Conservation (phyloP, 2,329 filamentous ascomycete species). For the Paraconiothyrium brasiliense region DNA sequence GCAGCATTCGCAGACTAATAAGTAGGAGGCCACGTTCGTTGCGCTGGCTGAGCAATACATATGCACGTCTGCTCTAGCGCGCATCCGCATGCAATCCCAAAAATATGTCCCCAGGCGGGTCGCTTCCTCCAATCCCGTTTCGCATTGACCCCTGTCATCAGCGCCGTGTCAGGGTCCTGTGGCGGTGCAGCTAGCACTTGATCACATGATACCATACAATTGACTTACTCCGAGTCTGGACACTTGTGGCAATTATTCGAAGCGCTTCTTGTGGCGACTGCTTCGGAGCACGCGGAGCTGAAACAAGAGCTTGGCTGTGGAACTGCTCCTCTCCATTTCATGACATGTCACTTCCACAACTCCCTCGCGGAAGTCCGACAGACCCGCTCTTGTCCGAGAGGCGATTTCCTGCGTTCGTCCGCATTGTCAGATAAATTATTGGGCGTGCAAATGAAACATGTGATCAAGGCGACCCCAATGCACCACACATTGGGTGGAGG, state of each 20-base stretch:
- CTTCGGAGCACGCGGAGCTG: constrained; percentile 21
- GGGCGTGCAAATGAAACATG: constrained; percentile 4
- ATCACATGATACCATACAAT: constrained; percentile 37
- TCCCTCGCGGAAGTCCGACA: constrained; percentile 8
- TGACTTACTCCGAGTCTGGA: constrained; percentile 21
- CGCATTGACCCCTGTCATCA: constrained; percentile 20
- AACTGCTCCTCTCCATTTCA: constrained; percentile 3
- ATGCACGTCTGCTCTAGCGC: constrained; percentile 43
- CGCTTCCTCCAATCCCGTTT: constrained; percentile 29
- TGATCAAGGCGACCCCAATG: constrained; percentile 3
- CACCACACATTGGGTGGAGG: background rate
- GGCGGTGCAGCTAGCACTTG: constrained; percentile 41
- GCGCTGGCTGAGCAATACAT: constrained; percentile 39
- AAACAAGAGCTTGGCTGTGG: background rate
- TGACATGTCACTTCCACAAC: constrained; percentile 13
- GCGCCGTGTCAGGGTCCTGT: constrained; percentile 27
- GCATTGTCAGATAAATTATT: constrained; percentile 8
- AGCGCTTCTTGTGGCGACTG: constrained; percentile 33
- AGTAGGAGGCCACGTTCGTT: constrained; percentile 44
- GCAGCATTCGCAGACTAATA: constrained; percentile 36
- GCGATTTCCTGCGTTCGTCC: background rate
- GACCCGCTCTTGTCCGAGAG: constrained; percentile 12
- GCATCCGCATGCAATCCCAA: constrained; percentile 38
- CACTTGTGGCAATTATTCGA: constrained; percentile 23
- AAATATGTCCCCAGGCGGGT: constrained; percentile 40